Conservation (phyloP, 805 yeast species). For the Cyberlindnera galapagoensis region DNA sequence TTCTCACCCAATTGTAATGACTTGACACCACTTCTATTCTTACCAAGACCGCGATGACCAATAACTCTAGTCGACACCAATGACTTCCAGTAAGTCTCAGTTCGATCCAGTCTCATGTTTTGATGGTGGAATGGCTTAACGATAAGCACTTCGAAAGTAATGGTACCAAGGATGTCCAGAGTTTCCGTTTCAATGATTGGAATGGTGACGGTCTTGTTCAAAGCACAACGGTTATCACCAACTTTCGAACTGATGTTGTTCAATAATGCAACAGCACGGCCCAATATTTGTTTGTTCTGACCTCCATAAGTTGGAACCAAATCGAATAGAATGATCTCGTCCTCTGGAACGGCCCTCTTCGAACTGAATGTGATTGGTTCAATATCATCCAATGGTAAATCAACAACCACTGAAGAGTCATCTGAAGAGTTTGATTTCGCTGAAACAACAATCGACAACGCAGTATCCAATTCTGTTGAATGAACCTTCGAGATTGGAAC, state of each 20-base stretch:
- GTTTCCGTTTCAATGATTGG: constrained; percentile 73
- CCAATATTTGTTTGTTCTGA: constrained; percentile 45
- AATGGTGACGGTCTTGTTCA: constrained; percentile 57
- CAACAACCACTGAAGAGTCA: constrained; percentile 54
- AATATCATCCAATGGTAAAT: constrained; percentile 75
- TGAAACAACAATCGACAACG: constrained; percentile 66
- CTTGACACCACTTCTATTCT: constrained; percentile 62
- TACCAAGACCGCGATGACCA: constrained; percentile 95
- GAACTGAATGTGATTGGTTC: constrained; percentile 72
- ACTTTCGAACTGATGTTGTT: constrained; percentile 56
- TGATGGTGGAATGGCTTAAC: constrained; percentile 71
- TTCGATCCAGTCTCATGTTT: constrained; percentile 52
- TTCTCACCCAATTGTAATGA: constrained; percentile 93
- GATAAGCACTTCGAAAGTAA: constrained; percentile 68
- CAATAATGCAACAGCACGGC: constrained; percentile 77
- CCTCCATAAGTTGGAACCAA: constrained; percentile 82
- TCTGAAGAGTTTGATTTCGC: constrained; percentile 19
- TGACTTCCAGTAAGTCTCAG: constrained; percentile 88
- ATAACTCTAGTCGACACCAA: constrained; percentile 83
- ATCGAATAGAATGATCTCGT: constrained; percentile 68
- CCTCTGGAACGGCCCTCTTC: constrained; percentile 38
- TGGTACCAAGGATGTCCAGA: constrained; percentile 68
- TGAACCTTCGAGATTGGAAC: constrained; percentile 74
- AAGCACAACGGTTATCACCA: constrained; percentile 59
- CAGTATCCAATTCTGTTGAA: constrained; percentile 83